Conservation (phyloP, 2,329 filamentous ascomycete species). For the Xylariomycetidae sp. region DNA sequence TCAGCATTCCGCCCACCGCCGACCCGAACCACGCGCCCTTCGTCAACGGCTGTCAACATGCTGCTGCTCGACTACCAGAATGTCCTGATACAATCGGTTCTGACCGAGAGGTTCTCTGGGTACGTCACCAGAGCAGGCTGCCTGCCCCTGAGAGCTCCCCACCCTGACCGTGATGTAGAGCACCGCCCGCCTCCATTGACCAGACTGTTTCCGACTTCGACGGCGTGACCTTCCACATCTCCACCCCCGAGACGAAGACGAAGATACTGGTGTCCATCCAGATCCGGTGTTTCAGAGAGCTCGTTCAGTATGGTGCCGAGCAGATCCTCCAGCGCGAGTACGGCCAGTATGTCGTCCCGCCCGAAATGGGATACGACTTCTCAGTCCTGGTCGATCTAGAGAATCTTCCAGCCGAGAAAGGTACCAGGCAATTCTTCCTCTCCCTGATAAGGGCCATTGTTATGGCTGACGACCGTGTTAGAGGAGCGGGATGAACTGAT, state of each 20-base stretch:
- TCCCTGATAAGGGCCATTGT: not conserved
- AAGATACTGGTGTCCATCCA: slow-evolving; percentile 92
- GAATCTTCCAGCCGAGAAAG: slow-evolving; percentile 72
- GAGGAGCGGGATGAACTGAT: slow-evolving; percentile 84
- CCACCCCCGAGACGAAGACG: slow-evolving; percentile 86
- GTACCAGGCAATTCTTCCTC: slow-evolving; percentile 30
- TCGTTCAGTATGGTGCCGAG: slow-evolving; percentile 89
- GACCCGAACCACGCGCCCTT: slow-evolving; percentile 6
- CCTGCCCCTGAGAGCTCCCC: slow-evolving; percentile 1
- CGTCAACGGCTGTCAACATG: slow-evolving; percentile 45
- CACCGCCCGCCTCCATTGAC: slow-evolving; percentile 82
- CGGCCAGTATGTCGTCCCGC: slow-evolving; percentile 78
- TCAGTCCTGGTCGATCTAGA: slow-evolving; percentile 87
- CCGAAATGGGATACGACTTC: slow-evolving; percentile 93
- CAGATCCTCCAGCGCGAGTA: slow-evolving; percentile 92
- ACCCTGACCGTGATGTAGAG: slow-evolving; percentile 45
- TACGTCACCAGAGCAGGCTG: slow-evolving; percentile 33
- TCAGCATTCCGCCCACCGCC: slow-evolving; percentile 8
- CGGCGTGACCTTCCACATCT: slow-evolving; percentile 97
- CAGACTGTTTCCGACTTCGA: slow-evolving; percentile 99
- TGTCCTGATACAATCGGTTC: slow-evolving; percentile 90
- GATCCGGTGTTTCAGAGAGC: slow-evolving; percentile 90
- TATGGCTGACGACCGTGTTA: slow-evolving; percentile 26
- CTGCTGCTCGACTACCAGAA: slow-evolving; percentile 99
- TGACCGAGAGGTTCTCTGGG: slow-evolving; percentile 92